phyloP scores from a whole-genome alignment of 331 rosid species.

The Quercus tomentella region DNA sequence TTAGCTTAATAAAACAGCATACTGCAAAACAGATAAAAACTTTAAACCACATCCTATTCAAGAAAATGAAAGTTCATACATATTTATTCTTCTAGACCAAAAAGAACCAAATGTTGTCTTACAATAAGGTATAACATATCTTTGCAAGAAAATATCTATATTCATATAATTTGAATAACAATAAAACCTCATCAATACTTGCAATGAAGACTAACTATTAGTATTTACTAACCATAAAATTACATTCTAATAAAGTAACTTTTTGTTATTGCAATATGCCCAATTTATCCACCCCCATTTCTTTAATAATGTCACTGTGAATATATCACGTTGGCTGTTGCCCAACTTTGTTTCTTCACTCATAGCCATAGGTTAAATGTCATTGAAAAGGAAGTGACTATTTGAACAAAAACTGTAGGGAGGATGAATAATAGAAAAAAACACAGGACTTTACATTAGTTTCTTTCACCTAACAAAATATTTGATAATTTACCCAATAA shows the following conservation, averaged over 20 bases:
- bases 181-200: neutral
- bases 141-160: neutral
- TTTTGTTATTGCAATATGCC: neutral
- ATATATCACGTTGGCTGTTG: neutral
- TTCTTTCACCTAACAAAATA: neutral
- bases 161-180: neutral
- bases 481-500: neutral
- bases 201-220: neutral
- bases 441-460: neutral
- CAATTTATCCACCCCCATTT: neutral
- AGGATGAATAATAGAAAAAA: neutral
- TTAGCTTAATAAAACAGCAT: constrained; percentile 1
- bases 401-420: neutral
- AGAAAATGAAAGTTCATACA: neutral
- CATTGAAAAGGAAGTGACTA: neutral
- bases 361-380: neutral
- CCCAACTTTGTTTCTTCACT: neutral
- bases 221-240: neutral
- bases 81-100: neutral
- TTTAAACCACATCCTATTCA: neutral
- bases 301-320: neutral
- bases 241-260: neutral
- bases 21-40: neutral
- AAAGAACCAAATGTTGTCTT: neutral
- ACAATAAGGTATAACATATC: neutral